phyloP scores from a whole-genome alignment of 2,329 filamentous ascomycete genomes.

The Ampelomyces quisqualis region DNA sequence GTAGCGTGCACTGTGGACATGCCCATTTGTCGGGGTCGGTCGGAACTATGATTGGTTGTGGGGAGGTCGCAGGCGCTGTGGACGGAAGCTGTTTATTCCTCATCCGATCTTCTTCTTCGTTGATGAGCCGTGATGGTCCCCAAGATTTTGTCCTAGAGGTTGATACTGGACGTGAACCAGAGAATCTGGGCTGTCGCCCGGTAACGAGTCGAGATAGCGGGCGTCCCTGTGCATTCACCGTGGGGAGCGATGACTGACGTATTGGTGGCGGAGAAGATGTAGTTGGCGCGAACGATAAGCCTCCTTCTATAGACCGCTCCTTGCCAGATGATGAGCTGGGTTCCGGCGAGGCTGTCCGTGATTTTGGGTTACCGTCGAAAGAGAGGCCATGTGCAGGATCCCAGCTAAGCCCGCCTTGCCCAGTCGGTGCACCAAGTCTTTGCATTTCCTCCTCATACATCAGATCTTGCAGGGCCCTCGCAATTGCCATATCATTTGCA shows the following conservation, averaged over 20 bases:
- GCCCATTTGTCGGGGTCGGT: slow-evolving; percentile 53
- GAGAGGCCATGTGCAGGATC: slow-evolving; percentile 39
- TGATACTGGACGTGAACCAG: slow-evolving; percentile 10
- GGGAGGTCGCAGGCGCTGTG: slow-evolving; percentile 32
- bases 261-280: slow-evolving; percentile 9
- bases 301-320: slow-evolving; percentile 36
- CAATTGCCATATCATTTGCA: slow-evolving; percentile 83
- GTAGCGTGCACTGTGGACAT: slow-evolving; percentile 62
- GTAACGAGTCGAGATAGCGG: slow-evolving; percentile 41
- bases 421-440: slow-evolving; percentile 44
- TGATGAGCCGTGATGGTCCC: slow-evolving; percentile 26
- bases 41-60: slow-evolving; percentile 20
- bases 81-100: slow-evolving; percentile 31
- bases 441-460: slow-evolving; percentile 72
- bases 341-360: slow-evolving; percentile 50
- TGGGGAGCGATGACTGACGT: slow-evolving; percentile 11
- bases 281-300: slow-evolving; percentile 31
- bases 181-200: slow-evolving; percentile 15
- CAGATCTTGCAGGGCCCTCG: slow-evolving; percentile 81
- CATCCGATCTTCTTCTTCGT: slow-evolving; percentile 27
- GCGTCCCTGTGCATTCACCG: slow-evolving; percentile 21
- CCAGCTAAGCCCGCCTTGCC: slow-evolving; percentile 40
- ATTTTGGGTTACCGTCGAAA: slow-evolving; percentile 49
- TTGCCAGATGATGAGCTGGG: slow-evolving; percentile 16
- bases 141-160: slow-evolving; percentile 9